A percentile compares a stretch with the other conserved stretches of the same genome.
phyloP scores from a whole-genome alignment of 176 grass and related monocot species.

The Aegilops sharonensis region DNA sequence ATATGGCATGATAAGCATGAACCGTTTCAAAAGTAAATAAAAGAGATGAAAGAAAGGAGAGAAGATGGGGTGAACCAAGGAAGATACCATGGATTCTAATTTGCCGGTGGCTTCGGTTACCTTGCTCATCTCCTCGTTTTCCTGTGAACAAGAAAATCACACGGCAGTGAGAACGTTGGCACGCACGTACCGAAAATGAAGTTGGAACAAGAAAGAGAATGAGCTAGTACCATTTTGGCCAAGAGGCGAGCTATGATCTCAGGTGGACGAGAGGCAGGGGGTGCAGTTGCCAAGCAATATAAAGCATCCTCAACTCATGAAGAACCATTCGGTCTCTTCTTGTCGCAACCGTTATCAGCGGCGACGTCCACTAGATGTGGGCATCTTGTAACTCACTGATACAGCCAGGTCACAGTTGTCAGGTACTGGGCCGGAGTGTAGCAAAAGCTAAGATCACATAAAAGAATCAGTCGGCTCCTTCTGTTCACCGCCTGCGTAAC shows the following conservation, averaged over 20 bases:
- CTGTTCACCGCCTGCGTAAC: not conserved
- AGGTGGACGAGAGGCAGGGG: not conserved
- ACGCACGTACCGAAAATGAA: not conserved
- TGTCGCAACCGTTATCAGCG: constrained; percentile 7
- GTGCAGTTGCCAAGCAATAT: constrained; percentile 6
- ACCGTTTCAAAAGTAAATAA: not conserved
- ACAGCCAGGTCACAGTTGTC: constrained; percentile 8
- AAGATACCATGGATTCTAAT: constrained; percentile 39
- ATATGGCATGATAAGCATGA: not conserved
- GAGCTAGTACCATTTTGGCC: constrained; percentile 44
- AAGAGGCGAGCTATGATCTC: not conserved
- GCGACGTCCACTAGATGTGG: not conserved
- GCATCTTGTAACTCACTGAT: not conserved
- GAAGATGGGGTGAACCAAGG: not conserved
- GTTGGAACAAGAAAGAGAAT: not conserved
- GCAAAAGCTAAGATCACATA: constrained; percentile 18
- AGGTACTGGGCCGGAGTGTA: not conserved
- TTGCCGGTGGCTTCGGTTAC: constrained; percentile 33
- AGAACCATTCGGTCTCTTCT: not conserved
- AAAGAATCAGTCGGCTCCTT: not conserved
- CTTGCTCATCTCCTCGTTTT: constrained; percentile 40
- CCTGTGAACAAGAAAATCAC: constrained; percentile 7
- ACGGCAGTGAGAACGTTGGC: not conserved
- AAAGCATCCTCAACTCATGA: constrained; percentile 15
- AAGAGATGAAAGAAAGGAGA: not conserved